phyloP scores from a whole-genome alignment of 1,284 basidiomycete genomes.

The Vanrija pseudolonga region DNA sequence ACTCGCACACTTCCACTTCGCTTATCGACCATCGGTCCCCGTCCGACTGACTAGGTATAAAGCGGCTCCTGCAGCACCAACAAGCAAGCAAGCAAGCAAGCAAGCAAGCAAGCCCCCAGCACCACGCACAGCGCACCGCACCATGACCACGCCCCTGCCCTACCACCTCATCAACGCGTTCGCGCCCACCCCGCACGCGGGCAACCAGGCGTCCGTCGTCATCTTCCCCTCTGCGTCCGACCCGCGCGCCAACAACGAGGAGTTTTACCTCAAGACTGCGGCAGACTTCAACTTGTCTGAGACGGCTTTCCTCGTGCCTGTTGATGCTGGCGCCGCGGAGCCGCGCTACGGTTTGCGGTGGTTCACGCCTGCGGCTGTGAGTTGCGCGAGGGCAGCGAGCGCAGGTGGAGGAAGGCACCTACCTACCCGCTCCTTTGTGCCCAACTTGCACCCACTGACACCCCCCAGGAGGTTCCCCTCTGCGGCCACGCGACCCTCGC shows the following conservation, averaged over 20 bases:
- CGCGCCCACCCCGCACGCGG: constrained; percentile 27
- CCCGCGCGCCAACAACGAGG: constrained; percentile 22
- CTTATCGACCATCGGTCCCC: too few species aligned
- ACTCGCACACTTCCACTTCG: too few species aligned
- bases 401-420: too few species aligned
- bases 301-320: constrained; percentile 33
- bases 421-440: too few species aligned
- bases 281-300: constrained; percentile 40
- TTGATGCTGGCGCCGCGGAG: constrained; percentile 7
- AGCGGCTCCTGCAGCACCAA: too few species aligned
- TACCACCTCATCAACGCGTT: constrained; percentile 41
- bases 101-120: too few species aligned
- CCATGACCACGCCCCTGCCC: constrained; percentile 10
- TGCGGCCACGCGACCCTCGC: constrained; percentile 45
- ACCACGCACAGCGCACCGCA: background rate
- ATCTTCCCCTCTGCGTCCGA: constrained; percentile 23
- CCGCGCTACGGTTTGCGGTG: constrained; percentile 33
- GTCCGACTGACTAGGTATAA: too few species aligned
- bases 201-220: constrained; percentile 43
- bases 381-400: background rate
- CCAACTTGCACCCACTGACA: too few species aligned
- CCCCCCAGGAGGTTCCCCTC: constrained; percentile 30
- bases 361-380: constrained; percentile 36
- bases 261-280: constrained; percentile 26
- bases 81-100: too few species aligned